Percentiles rank a stretch among this genome's conserved stretches.
Evolutionary conservation across 140 eudicot genomes (phyloP).

Genomic region (Flaveria floridana): DNA sequence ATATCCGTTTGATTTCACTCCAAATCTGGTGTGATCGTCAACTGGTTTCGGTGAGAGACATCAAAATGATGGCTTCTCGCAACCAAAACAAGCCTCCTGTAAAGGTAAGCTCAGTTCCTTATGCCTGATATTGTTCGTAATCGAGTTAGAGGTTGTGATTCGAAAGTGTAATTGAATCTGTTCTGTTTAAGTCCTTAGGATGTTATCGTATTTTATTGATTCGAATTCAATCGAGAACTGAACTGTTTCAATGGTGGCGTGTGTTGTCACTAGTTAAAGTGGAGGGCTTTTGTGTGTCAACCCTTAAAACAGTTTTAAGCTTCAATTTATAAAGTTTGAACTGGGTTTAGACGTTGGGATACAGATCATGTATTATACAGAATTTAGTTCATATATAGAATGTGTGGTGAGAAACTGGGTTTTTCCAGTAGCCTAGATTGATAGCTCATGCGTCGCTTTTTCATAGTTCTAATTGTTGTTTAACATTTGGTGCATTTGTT

Average conservation of each 20-base stretch:
- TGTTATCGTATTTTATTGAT: background rate
- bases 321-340: background rate
- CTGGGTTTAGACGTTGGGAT: too few species aligned
- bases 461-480: background rate
- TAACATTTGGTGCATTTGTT: background rate
- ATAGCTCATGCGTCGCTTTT: background rate
- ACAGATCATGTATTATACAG: background rate
- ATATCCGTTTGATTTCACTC: background rate
- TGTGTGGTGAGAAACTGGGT: background rate
- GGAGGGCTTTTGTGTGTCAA: background rate
- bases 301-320: background rate
- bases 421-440: background rate
- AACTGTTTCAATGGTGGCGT: background rate
- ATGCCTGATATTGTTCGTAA: background rate
- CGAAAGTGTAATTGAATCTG: background rate
- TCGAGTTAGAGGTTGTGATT: background rate
- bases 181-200: background rate
- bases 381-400: background rate
- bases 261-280: background rate
- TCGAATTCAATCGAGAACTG: background rate
- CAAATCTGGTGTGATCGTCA: constrained; percentile 9
- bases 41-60: constrained; percentile 12
- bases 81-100: constrained; percentile 39
- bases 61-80: constrained; percentile 28
- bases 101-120: constrained; percentile 13